Conservation (phyloP, 176 grass and related monocot genomes). For the Aegilops tauschii region DNA sequence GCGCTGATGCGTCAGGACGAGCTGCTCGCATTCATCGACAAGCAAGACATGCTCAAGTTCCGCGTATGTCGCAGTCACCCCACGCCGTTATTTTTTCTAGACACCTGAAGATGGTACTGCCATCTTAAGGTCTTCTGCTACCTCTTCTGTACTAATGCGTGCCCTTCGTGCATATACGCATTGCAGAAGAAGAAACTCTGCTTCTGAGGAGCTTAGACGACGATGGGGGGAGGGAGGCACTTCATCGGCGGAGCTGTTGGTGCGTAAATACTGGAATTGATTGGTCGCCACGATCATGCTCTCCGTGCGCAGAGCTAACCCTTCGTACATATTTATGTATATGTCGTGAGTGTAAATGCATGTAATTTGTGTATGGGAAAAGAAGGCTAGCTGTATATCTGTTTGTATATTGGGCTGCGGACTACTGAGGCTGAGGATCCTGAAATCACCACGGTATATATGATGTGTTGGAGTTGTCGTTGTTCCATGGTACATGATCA, state of each 20-base stretch:
- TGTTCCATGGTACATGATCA: background rate
- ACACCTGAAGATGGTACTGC: background rate
- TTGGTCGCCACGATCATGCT: background rate
- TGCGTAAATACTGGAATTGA: background rate
- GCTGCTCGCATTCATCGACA: slow-evolving; percentile 87
- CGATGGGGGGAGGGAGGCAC: background rate
- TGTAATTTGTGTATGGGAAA: background rate
- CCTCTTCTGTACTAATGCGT: background rate
- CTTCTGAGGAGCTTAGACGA: slow-evolving; percentile 34
- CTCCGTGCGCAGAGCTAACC: background rate
- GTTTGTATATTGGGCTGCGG: background rate
- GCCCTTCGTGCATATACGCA: background rate
- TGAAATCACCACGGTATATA: background rate
- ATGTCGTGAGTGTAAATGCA: background rate
- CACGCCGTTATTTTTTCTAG: background rate
- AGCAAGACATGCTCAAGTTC: slow-evolving; percentile 75
- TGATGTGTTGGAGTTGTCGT: background rate
- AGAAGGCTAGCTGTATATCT: background rate
- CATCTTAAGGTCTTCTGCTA: slow-evolving; percentile 1
- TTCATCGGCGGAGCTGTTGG: background rate
- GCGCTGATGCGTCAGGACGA: slow-evolving; percentile 94
- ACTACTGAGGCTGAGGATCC: background rate
- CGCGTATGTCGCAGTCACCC: slow-evolving; percentile 49
- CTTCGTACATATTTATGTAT: background rate
- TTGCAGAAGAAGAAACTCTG: slow-evolving; percentile 80